These are phyloP conservation scores for Tricholoma bakamatsutake DNA, from an alignment of 768 basidiomycete genomes.

Conservation along the genomic window DNA sequence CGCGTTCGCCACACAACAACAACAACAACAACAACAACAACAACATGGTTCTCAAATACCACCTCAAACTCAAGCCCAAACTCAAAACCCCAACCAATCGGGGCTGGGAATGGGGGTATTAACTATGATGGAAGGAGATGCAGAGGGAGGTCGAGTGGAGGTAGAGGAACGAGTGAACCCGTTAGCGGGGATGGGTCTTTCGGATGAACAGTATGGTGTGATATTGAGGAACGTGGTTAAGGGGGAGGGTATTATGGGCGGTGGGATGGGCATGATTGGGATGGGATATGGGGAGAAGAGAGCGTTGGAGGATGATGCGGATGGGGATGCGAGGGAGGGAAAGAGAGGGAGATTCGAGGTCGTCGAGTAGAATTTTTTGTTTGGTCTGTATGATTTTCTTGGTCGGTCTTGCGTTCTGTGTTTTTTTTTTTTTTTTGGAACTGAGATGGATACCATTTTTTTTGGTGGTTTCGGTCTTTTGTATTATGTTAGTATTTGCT, in stretches of 20 bases:
- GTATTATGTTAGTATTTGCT: no score
- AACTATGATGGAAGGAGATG: conserved; percentile 12
- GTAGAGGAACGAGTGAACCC: conserved; percentile 69
- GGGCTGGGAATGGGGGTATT: not conserved
- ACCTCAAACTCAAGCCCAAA: no score
- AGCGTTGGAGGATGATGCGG: conserved; percentile 9
- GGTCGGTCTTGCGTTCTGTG: no score
- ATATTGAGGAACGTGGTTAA: conserved; percentile 71
- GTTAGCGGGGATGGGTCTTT: conserved; percentile 80
- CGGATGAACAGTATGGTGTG: conserved; percentile 81
- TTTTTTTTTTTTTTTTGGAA: no score
- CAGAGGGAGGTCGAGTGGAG: conserved; percentile 27
- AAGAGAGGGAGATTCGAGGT: conserved; percentile 61
- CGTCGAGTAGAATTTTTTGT: conserved; percentile 36
- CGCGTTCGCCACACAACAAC: conserved; percentile 37
- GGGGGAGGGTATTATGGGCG: conserved; percentile 52
- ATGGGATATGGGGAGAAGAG: conserved; percentile 22
- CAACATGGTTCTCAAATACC: conserved; percentile 2
- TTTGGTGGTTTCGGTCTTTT: no score
- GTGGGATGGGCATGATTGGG: conserved; percentile 23
- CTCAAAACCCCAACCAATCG: not conserved
- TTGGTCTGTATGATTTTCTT: no score
- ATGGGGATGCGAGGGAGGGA: conserved; percentile 36
- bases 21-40: conserved; percentile 14
- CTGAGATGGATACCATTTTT: no score